Evolutionary conservation across 495 filamentous ascomycete genomes (phyloP).

Genomic region (Aspergillus sclerotioniger): DNA sequence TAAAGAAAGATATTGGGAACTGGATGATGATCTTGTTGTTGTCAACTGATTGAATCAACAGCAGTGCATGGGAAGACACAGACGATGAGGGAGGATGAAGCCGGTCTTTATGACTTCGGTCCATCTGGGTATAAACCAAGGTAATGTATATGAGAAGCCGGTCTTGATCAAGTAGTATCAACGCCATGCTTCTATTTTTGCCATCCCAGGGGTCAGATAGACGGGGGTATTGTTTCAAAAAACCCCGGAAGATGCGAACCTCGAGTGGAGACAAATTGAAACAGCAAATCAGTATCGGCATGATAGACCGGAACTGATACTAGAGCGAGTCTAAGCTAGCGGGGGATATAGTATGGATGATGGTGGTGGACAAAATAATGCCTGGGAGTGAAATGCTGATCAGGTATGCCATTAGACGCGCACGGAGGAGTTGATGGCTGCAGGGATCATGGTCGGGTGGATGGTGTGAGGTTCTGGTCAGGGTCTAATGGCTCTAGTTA

Average conservation of each 20-base stretch:
- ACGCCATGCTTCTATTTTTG: constrained; percentile 20
- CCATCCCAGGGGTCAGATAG: constrained; percentile 1
- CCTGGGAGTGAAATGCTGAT: constrained; percentile 7
- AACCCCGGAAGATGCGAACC: constrained; percentile 17
- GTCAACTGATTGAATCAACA: background rate
- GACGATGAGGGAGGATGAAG: background rate
- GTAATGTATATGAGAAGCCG: constrained; percentile 16
- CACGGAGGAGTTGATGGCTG: constrained; percentile 8
- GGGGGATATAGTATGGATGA: constrained; percentile 8
- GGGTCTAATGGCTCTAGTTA: constrained; percentile 2
- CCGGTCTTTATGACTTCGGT: constrained; percentile 10
- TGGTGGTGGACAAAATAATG: constrained; percentile 9
- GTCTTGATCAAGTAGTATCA: constrained; percentile 15
- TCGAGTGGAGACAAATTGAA: constrained; percentile 16
- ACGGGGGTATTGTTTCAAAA: constrained; percentile 13
- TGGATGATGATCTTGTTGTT: constrained; percentile 7
- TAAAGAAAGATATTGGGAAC: background rate
- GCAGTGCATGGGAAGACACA: background rate
- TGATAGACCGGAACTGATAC: constrained; percentile 5
- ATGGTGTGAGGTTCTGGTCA: constrained; percentile 10
- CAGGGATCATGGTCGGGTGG: constrained; percentile 11
- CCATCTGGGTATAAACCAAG: constrained; percentile 17
- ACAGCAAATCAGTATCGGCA: constrained; percentile 14
- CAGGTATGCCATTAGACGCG: constrained; percentile 8
- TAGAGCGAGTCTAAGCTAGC: constrained; percentile 17